phyloP scores from a whole-genome alignment of 331 rosid species.

The Stylosanthes scabra region DNA sequence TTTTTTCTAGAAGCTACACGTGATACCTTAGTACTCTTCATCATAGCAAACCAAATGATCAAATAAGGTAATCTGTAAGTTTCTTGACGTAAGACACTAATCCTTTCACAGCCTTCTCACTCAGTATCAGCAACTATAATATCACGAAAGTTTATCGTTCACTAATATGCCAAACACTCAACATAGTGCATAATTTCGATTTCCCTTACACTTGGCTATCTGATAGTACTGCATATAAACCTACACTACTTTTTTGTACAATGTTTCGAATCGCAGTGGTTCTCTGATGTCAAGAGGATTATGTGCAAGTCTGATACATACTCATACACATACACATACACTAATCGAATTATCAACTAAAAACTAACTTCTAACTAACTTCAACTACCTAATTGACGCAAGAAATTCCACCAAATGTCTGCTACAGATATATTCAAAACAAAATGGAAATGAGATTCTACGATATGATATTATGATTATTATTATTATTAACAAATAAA shows the following conservation, averaged over 20 bases:
- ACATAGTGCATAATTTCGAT: constrained; percentile 17
- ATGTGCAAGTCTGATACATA: not conserved
- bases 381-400: not conserved
- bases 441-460: not conserved
- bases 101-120: constrained; percentile 26
- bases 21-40: constrained; percentile 18
- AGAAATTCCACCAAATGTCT: not conserved
- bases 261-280: not conserved
- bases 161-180: not conserved
- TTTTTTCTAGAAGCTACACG: not conserved
- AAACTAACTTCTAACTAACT: not conserved
- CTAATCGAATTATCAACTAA: not conserved
- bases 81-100: constrained; percentile 6
- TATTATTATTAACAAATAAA: not conserved
- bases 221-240: constrained; percentile 16
- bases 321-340: not conserved
- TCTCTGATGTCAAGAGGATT: not conserved
- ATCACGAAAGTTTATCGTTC: not conserved
- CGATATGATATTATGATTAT: not conserved
- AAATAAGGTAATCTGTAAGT: constrained; percentile 5
- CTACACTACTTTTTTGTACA: constrained; percentile 20
- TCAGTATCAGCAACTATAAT: constrained; percentile 14
- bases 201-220: constrained; percentile 10
- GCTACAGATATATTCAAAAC: not conserved
- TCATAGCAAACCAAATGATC: constrained; percentile 13